Base-by-base conservation (phyloP, 2,329 filamentous ascomycete genomes). In the Diaporthe citri region DNA sequence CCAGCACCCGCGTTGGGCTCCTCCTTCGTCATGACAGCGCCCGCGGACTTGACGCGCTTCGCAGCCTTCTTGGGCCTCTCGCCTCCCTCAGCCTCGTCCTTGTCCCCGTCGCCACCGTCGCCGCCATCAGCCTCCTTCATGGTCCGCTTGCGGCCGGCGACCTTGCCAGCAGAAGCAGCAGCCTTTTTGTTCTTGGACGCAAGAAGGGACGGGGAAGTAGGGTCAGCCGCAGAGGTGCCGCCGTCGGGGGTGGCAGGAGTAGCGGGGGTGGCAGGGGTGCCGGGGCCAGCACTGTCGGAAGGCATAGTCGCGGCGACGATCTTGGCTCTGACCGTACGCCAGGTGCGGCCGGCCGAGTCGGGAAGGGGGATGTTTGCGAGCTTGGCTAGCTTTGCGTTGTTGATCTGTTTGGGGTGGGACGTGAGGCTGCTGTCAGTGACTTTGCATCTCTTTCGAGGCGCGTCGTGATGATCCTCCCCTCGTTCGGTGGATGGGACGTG, bases 271-370 rank as follows among this genome's bases (percentile, higher is more conserved):
- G 20, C 20, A 9, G 39, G 20, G 20, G 15, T 12, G 34, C 39
- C 20, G 25, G 34, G 46, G 28, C 2, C 31, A 17, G 28, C n/a
- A 20, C 17, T 15, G 31, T 36, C 62, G 20, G 28, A 15, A 4
- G 51, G 15, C 15, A 31, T 22, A 15, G 64, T 39, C 31, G 25
- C 46, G 20, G 31, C 10, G 4, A 22, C 15, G 36, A 71, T 71
- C 36, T 71, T 71, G 51, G 51, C 39, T 12, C 46, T 71, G 67
- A 71, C 34, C 0, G 25, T 4, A 1, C 67, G 67, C 67, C 67
- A 71, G 25, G 31, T n/a, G 22, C 67, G 67, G 39, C 22, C 51
- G 9, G 51, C 67, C 2, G 67, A 71, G 5, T 56, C 36, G 15
- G 66, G 10, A 3, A 43, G 36, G 9, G n/a, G n/a, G 22, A 70